phyloP scores from a whole-genome alignment of 352 stramenopile genomes.

The Globisporangium recalcitrans region DNA sequence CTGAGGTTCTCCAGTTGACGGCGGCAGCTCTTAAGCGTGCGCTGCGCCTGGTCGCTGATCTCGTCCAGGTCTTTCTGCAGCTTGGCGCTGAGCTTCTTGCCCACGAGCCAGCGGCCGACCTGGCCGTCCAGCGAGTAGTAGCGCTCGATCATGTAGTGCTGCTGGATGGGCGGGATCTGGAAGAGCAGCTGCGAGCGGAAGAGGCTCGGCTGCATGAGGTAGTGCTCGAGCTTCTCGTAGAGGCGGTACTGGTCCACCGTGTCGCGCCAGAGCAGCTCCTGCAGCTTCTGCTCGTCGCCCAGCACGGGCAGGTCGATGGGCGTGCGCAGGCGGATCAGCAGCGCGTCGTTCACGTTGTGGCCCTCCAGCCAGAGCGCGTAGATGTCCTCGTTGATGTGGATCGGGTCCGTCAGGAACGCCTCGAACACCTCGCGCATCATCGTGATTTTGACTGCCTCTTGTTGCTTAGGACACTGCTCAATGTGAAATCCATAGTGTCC shows the following conservation, averaged over 20 bases:
- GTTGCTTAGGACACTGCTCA: too few species aligned
- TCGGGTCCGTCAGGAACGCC: slow-evolving; percentile 75
- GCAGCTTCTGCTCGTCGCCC: slow-evolving; percentile 46
- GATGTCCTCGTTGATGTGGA: slow-evolving; percentile 73
- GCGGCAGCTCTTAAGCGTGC: slow-evolving; percentile 69
- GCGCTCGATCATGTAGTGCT: slow-evolving; percentile 78
- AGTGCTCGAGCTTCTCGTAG: slow-evolving; percentile 82
- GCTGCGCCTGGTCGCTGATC: slow-evolving; percentile 60
- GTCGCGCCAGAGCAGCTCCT: slow-evolving; percentile 71
- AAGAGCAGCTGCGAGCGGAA: slow-evolving; percentile 78
- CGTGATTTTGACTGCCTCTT: too few species aligned
- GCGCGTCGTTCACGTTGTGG: slow-evolving; percentile 50
- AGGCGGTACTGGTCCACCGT: slow-evolving; percentile 82
- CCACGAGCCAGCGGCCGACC: slow-evolving; percentile 69
- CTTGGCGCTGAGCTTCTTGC: slow-evolving; percentile 76
- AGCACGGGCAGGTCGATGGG: slow-evolving; percentile 44
- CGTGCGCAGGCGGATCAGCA: slow-evolving; percentile 43
- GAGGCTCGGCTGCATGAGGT: slow-evolving; percentile 71
- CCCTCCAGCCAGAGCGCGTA: slow-evolving; percentile 78
- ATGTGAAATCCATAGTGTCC: too few species aligned
- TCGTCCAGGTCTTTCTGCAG: slow-evolving; percentile 85
- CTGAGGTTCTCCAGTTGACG: slow-evolving; percentile 77
- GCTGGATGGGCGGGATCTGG: slow-evolving; percentile 69
- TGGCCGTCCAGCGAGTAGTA: slow-evolving; percentile 75
- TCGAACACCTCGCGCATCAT: slow-evolving; percentile 79